Conservation (phyloP, 768 basidiomycete genomes). For the Tulasnella sp. region DNA sequence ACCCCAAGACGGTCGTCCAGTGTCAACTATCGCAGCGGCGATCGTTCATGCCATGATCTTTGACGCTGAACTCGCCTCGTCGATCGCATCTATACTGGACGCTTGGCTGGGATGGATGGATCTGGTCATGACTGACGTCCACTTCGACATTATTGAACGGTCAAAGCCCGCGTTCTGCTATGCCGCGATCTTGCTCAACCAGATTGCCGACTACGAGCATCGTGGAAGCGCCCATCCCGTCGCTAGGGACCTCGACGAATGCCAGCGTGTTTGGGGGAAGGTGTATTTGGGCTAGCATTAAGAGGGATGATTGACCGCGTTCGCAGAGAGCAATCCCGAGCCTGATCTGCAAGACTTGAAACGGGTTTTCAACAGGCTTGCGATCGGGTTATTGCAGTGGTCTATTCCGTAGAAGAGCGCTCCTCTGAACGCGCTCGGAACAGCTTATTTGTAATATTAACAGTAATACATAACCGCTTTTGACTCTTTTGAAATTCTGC, state of each 20-base stretch:
- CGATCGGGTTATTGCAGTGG: too few species aligned
- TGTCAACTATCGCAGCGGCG: background rate
- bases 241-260: slow-evolving; percentile 19
- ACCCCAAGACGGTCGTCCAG: background rate
- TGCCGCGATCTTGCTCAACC: slow-evolving; percentile 19
- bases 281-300: background rate
- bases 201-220: slow-evolving; percentile 16
- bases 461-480: too few species aligned
- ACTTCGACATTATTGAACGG: slow-evolving; percentile 6
- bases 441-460: too few species aligned
- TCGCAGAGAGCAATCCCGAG: too few species aligned
- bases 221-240: slow-evolving; percentile 2
- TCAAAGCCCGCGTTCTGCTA: slow-evolving; percentile 10
- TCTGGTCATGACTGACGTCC: slow-evolving; percentile 18
- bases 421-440: too few species aligned
- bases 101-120: slow-evolving; percentile 24
- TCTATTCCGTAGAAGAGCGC: too few species aligned
- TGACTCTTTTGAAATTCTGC: too few species aligned
- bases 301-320: too few species aligned
- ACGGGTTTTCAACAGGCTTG: too few species aligned
- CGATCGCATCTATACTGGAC: background rate
- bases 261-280: slow-evolving; percentile 17
- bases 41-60: slow-evolving; percentile 18
- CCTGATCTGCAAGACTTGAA: too few species aligned
- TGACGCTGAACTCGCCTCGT: background rate